These are phyloP conservation scores for Boletus insuetus DNA, from an alignment of 768 basidiomycete species.

Conservation along the genomic window DNA sequence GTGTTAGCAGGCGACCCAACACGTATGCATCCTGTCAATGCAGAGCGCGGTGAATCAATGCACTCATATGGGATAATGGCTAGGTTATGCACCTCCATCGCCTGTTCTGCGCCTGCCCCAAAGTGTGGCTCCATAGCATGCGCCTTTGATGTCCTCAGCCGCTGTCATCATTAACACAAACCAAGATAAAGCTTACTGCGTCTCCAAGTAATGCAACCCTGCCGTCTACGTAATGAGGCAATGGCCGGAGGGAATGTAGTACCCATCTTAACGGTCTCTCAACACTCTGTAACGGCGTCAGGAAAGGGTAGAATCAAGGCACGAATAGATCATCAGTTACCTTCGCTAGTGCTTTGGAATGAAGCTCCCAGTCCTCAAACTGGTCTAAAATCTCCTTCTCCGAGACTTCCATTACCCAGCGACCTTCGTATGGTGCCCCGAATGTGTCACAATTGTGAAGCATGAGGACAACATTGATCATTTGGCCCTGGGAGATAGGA, in stretches of 20 bases:
- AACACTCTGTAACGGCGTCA: constrained; percentile 28
- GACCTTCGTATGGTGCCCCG: constrained; percentile 31
- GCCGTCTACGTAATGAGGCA: too few species aligned
- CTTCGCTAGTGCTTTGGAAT: constrained; percentile 10
- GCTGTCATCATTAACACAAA: constrained; percentile 23
- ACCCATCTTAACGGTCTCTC: constrained; percentile 42
- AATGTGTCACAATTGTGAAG: constrained; percentile 25
- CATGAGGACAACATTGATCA: constrained; percentile 37
- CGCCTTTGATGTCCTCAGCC: constrained; percentile 34
- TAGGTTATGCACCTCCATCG: constrained; percentile 41
- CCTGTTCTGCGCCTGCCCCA: constrained; percentile 49
- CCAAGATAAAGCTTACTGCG: constrained; percentile 32
- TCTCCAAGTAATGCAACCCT: constrained; percentile 49
- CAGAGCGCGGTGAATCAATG: background rate
- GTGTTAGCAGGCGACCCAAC: constrained; percentile 28
- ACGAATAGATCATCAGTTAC: background rate
- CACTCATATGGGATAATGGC: background rate
- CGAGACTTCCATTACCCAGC: constrained; percentile 28
- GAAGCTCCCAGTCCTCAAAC: constrained; percentile 27
- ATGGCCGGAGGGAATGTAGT: constrained; percentile 38
- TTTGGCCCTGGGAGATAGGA: constrained; percentile 36
- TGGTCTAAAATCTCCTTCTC: constrained; percentile 31
- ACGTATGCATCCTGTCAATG: constrained; percentile 28
- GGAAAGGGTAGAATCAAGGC: background rate
- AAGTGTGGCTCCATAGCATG: constrained; percentile 48